A percentile compares a stretch with the other conserved stretches of the same genome.
These are phyloP conservation scores for Alternaria arbusti DNA, from an alignment of 2,329 filamentous ascomycete species.

Conservation along the genomic window DNA sequence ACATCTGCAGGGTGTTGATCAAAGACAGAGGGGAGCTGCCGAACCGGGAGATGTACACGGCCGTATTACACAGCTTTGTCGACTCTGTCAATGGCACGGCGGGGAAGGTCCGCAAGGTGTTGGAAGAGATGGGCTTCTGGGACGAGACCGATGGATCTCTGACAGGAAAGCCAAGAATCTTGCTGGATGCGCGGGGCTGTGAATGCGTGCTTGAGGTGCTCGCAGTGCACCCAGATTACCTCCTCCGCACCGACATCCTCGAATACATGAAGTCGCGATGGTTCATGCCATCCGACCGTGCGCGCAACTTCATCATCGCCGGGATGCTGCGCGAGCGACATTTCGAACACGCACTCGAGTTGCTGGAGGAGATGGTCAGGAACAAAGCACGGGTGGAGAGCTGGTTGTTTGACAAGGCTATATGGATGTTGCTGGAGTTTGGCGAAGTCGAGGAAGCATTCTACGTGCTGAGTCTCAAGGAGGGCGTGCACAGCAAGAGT, in stretches of 20 bases:
- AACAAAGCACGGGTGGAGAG: slow-evolving; percentile 62
- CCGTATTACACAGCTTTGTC: slow-evolving; percentile 74
- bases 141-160: neutral
- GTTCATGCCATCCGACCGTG: slow-evolving; percentile 67
- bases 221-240: slow-evolving; percentile 84
- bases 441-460: slow-evolving; percentile 81
- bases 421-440: slow-evolving; percentile 73
- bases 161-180: slow-evolving; percentile 59
- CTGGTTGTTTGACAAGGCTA: slow-evolving; percentile 82
- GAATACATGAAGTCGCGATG: slow-evolving; percentile 76
- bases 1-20: slow-evolving; percentile 66
- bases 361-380: slow-evolving; percentile 70
- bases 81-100: slow-evolving; percentile 70
- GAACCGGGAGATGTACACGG: slow-evolving; percentile 71
- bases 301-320: slow-evolving; percentile 71
- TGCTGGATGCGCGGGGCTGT: slow-evolving; percentile 70
- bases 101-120: slow-evolving; percentile 65
- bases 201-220: slow-evolving; percentile 75
- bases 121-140: slow-evolving; percentile 71
- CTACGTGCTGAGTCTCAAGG: slow-evolving; percentile 62
- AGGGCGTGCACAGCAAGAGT: slow-evolving; percentile 19
- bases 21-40: slow-evolving; percentile 61
- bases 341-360: slow-evolving; percentile 77
- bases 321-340: slow-evolving; percentile 82
- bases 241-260: slow-evolving; percentile 74